Evolutionary conservation across 371 early-diverging fungal genomes (phyloP).

Genomic region (Mortierella sp.): DNA sequence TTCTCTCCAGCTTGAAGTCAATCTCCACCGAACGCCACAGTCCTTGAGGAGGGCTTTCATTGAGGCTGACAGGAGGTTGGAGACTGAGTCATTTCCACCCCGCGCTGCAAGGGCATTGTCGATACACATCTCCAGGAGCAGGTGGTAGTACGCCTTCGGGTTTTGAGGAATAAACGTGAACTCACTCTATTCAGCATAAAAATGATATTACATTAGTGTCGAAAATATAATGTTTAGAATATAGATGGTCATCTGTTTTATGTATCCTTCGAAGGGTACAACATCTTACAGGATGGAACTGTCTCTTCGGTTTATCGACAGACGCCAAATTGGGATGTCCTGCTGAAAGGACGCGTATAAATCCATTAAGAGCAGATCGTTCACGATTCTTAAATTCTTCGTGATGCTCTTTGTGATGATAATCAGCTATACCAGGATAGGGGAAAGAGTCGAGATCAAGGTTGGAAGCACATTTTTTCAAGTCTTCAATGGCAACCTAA

Average conservation of each 20-base stretch:
- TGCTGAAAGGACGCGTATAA: slow-evolving; percentile 40
- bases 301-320: slow-evolving; percentile 26
- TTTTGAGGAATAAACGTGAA: slow-evolving; percentile 70
- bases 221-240: neutral
- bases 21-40: slow-evolving; percentile 77
- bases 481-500: slow-evolving; percentile 52
- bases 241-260: neutral
- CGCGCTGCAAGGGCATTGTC: slow-evolving; percentile 65
- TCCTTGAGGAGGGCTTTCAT: slow-evolving; percentile 77
- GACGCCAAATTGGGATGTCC: slow-evolving; percentile 18
- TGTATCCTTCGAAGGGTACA: neutral
- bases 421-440: slow-evolving; percentile 46
- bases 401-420: slow-evolving; percentile 48
- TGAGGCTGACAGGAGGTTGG: slow-evolving; percentile 65
- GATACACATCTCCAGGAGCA: slow-evolving; percentile 70
- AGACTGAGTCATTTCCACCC: slow-evolving; percentile 62
- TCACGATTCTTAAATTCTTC: slow-evolving; percentile 53
- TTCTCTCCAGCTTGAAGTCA: slow-evolving; percentile 74
- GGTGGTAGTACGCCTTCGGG: slow-evolving; percentile 68
- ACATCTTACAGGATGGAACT: slow-evolving; percentile 33
- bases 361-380: slow-evolving; percentile 37
- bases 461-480: slow-evolving; percentile 44
- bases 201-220: neutral
- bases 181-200: slow-evolving; percentile 34
- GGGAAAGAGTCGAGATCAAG: slow-evolving; percentile 44